phyloP scores from a whole-genome alignment of 768 basidiomycete species.

The Tylopilus subfusipes region DNA sequence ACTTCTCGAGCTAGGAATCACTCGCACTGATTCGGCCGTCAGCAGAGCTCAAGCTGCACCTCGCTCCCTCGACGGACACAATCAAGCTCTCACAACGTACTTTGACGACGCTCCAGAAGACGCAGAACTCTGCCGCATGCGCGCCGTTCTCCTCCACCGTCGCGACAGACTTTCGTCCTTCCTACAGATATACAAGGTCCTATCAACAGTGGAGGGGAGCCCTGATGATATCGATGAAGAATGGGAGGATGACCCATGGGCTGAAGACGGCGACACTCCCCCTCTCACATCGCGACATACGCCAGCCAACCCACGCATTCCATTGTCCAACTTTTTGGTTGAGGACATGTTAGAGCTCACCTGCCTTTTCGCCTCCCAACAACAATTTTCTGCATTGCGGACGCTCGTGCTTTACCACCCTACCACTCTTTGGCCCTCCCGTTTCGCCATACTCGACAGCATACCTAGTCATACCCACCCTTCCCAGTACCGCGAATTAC shows the following conservation, averaged over 20 bases:
- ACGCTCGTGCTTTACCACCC: slow-evolving; percentile 58
- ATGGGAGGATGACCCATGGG: slow-evolving; percentile 63
- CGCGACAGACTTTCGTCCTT: slow-evolving; percentile 73
- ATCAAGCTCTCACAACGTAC: slow-evolving; percentile 42
- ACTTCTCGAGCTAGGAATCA: slow-evolving; percentile 61
- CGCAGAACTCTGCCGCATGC: slow-evolving; percentile 61
- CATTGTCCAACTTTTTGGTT: slow-evolving; percentile 62
- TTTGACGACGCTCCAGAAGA: slow-evolving; percentile 58
- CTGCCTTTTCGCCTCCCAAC: slow-evolving; percentile 60
- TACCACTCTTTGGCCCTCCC: slow-evolving; percentile 59
- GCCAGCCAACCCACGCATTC: slow-evolving; percentile 39
- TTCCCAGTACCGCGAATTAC: slow-evolving; percentile 52
- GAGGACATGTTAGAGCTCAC: slow-evolving; percentile 57
- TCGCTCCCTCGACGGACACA: slow-evolving; percentile 19
- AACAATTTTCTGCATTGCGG: slow-evolving; percentile 54
- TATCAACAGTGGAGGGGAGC: slow-evolving; percentile 26
- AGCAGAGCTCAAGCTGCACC: slow-evolving; percentile 43
- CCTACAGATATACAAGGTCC: slow-evolving; percentile 51
- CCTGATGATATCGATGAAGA: slow-evolving; percentile 42
- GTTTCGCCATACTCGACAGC: slow-evolving; percentile 64
- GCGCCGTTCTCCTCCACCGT: slow-evolving; percentile 63
- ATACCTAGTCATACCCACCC: slow-evolving; percentile 76
- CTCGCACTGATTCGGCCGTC: slow-evolving; percentile 51
- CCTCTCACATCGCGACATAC: slow-evolving; percentile 18
- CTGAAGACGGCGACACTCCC: slow-evolving; percentile 42